phyloP scores from a whole-genome alignment of 1,284 basidiomycete species.

The Cutaneotrichosporon dermatis region DNA sequence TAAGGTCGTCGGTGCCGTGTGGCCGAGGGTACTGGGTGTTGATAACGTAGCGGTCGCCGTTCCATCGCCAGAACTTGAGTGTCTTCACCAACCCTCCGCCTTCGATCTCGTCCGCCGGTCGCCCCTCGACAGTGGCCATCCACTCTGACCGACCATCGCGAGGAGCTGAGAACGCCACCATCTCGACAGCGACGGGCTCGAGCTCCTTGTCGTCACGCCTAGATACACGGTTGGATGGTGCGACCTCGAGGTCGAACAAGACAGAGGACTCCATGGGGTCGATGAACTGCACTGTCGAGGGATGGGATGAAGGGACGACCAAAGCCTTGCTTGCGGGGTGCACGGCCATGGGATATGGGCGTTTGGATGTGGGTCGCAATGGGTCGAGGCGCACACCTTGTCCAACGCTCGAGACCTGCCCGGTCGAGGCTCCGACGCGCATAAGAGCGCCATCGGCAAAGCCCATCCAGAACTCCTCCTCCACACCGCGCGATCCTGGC shows the following conservation, averaged over 20 bases:
- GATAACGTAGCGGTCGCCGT: constrained; percentile 53
- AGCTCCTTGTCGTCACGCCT: constrained; percentile 73
- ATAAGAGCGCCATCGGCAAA: constrained; percentile 77
- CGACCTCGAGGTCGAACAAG: constrained; percentile 83
- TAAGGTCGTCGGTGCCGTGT: constrained; percentile 66
- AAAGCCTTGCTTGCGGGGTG: constrained; percentile 69
- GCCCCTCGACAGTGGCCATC: constrained; percentile 87
- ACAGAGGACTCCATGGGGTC: constrained; percentile 68
- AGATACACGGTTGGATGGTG: constrained; percentile 87
- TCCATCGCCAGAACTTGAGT: constrained; percentile 77
- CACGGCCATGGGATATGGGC: constrained; percentile 56
- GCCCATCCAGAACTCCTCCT: constrained; percentile 82
- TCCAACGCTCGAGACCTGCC: constrained; percentile 66
- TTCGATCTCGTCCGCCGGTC: constrained; percentile 60
- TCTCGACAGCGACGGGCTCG: constrained; percentile 72
- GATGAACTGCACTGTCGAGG: constrained; percentile 89
- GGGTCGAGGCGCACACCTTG: constrained; percentile 44
- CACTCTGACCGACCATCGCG: constrained; percentile 57
- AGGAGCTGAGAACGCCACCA: constrained; percentile 59
- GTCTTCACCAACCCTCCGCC: constrained; percentile 61
- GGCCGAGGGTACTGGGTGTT: constrained; percentile 89
- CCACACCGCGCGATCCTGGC: constrained; percentile 52
- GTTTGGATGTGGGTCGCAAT: constrained; percentile 28
- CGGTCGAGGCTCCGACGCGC: constrained; percentile 70
- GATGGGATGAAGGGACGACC: constrained; percentile 87